Conservation (phyloP, 169 alveolate species). For the Cyclospora cayetanensis region DNA sequence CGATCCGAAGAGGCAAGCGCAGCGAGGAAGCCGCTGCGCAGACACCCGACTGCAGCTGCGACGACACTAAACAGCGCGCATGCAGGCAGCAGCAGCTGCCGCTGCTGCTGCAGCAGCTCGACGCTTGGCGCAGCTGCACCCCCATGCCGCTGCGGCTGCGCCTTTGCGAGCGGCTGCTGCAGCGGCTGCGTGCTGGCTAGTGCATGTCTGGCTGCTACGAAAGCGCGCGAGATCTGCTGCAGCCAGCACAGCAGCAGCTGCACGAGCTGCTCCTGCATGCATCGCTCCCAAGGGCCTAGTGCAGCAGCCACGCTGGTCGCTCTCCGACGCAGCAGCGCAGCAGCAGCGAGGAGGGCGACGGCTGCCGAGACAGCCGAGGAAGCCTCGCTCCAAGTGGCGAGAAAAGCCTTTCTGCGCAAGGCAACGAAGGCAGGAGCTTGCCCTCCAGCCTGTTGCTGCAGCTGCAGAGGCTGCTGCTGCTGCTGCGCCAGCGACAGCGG, state of each 20-base stretch:
- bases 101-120: conserved; percentile 35
- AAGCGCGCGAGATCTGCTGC: background rate
- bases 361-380: too few relatives aligned
- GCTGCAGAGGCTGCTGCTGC: background rate
- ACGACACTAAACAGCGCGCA: conserved; percentile 14
- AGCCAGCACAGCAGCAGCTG: conserved; percentile 35
- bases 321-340: too few relatives aligned
- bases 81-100: conserved; percentile 11
- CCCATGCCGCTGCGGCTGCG: conserved; percentile 48
- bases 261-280: conserved; percentile 58
- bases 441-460: background rate
- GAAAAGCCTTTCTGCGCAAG: background rate
- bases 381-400: too few relatives aligned
- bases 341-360: too few relatives aligned
- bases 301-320: too few relatives aligned
- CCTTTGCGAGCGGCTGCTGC: background rate
- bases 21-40: conserved; percentile 53
- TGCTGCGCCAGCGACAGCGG: conserved; percentile 47
- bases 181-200: background rate
- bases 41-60: conserved; percentile 45
- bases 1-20: background rate
- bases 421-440: background rate
- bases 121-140: background rate
- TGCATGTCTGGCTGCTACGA: background rate
- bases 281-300: too few relatives aligned